A percentile compares a stretch with the other conserved stretches of the same genome.
phyloP scores from a whole-genome alignment of 129 eudicot genomes.

The Scalesia atractyloides region DNA sequence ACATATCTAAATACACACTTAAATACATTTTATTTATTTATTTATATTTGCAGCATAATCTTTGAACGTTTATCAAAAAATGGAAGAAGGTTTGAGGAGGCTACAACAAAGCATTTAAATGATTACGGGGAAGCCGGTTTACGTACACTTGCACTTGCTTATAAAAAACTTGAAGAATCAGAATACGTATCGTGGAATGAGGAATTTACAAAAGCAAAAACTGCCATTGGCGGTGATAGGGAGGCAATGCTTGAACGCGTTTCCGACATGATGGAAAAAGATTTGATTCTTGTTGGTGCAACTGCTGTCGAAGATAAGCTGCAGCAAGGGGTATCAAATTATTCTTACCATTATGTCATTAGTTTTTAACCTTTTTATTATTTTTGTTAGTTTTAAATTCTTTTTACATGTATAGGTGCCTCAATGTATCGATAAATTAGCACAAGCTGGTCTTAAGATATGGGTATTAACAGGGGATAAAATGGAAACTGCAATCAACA shows the following conservation, averaged over 20 bases:
- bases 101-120: conserved; percentile 82
- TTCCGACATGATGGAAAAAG: conserved; percentile 84
- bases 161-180: conserved; percentile 67
- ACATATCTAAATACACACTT: neutral
- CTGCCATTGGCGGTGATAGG: conserved; percentile 83
- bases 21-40: neutral
- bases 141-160: conserved; percentile 92
- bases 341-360: conserved; percentile 1
- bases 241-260: conserved; percentile 76
- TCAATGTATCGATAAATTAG: conserved; percentile 95
- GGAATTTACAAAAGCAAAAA: conserved; percentile 84
- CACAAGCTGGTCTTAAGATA: conserved; percentile 97
- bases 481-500: conserved; percentile 99
- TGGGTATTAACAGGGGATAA: conserved; percentile 99
- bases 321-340: too few species aligned
- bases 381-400: conserved; percentile 1
- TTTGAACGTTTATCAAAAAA: conserved; percentile 80
- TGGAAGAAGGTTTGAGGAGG: conserved; percentile 70
- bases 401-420: conserved; percentile 62
- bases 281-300: too few species aligned
- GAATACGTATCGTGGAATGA: conserved; percentile 83
- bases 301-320: too few species aligned
- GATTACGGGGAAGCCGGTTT: conserved; percentile 95
- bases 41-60: conserved; percentile 63
- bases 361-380: neutral